These are phyloP conservation scores for Mortierella sp. DNA, from an alignment of 371 early-diverging fungal species.

Conservation along the genomic window DNA sequence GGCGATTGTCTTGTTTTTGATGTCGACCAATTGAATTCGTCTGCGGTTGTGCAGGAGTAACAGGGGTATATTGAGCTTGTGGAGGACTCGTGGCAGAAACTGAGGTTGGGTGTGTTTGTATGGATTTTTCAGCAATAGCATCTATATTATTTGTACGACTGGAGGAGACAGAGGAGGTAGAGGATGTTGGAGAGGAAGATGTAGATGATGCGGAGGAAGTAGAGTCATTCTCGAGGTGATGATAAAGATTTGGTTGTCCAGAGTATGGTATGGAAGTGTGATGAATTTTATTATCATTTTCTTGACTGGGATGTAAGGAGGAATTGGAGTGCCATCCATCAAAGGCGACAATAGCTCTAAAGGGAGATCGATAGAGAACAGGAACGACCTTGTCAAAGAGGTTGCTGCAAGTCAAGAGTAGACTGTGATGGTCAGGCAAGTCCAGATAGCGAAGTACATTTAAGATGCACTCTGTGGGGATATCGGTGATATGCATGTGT, in stretches of 20 bases:
- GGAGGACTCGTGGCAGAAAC: neutral
- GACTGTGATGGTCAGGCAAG: constrained; percentile 45
- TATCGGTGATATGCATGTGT: constrained; percentile 14
- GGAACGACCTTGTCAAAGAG: constrained; percentile 43
- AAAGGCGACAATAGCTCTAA: constrained; percentile 32
- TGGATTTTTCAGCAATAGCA: neutral
- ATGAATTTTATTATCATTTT: neutral
- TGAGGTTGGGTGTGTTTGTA: constrained; percentile 5
- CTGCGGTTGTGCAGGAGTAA: neutral
- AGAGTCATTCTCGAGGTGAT: constrained; percentile 13
- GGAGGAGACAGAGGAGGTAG: constrained; percentile 14
- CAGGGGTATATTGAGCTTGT: neutral
- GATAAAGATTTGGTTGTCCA: neutral
- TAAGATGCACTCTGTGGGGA: constrained; percentile 25
- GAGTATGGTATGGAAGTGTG: neutral
- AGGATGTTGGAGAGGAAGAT: constrained; percentile 7
- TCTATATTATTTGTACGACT: neutral
- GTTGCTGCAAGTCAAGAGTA: constrained; percentile 31
- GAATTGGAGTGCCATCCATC: constrained; percentile 25
- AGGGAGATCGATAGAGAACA: constrained; percentile 42
- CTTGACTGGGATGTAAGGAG: neutral
- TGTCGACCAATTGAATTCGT: neutral
- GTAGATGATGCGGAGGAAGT: constrained; percentile 22
- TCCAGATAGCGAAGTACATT: constrained; percentile 27
- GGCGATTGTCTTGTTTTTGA: neutral